Percentiles rank a stretch among this genome's conserved stretches.
Evolutionary conservation across 2,329 filamentous ascomycete genomes (phyloP).

Genomic region (Neurospora sp.): DNA sequence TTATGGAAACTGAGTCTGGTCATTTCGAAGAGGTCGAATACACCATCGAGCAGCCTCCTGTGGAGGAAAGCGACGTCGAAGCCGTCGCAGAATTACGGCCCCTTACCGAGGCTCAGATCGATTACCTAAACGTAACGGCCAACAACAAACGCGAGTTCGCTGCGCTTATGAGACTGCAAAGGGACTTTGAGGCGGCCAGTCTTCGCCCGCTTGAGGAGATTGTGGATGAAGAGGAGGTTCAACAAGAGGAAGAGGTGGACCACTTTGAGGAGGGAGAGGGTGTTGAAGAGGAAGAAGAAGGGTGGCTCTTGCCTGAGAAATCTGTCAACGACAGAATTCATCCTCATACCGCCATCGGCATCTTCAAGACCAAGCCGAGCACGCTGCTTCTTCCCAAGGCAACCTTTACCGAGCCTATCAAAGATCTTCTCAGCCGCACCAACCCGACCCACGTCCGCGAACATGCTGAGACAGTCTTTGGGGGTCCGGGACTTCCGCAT

Average conservation of each 20-base stretch:
- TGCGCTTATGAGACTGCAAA: constrained; percentile 44
- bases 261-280: constrained; percentile 27
- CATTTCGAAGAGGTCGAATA: constrained; percentile 53
- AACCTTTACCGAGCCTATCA: constrained; percentile 61
- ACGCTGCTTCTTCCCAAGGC: constrained; percentile 66
- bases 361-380: constrained; percentile 60
- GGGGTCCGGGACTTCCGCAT: constrained; percentile 64
- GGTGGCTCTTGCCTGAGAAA: constrained; percentile 15
- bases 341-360: constrained; percentile 62
- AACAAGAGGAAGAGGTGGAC: constrained; percentile 22
- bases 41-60: constrained; percentile 25
- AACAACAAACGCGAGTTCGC: constrained; percentile 45
- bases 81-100: constrained; percentile 8
- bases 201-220: constrained; percentile 24
- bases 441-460: constrained; percentile 66
- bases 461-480: constrained; percentile 64
- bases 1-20: constrained; percentile 47
- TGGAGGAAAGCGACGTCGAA: constrained; percentile 21
- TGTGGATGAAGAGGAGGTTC: constrained; percentile 18
- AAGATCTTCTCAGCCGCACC: constrained; percentile 54
- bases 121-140: constrained; percentile 38
- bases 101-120: constrained; percentile 25
- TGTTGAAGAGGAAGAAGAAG: constrained; percentile 22
- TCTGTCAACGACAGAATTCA: constrained; percentile 49
- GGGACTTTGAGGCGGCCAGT: constrained; percentile 42